Evolutionary conservation across 202 grass and related monocot species (phyloP), one percentile per base, ranked within the genome.

Genomic region (Carex arenaria): DNA sequence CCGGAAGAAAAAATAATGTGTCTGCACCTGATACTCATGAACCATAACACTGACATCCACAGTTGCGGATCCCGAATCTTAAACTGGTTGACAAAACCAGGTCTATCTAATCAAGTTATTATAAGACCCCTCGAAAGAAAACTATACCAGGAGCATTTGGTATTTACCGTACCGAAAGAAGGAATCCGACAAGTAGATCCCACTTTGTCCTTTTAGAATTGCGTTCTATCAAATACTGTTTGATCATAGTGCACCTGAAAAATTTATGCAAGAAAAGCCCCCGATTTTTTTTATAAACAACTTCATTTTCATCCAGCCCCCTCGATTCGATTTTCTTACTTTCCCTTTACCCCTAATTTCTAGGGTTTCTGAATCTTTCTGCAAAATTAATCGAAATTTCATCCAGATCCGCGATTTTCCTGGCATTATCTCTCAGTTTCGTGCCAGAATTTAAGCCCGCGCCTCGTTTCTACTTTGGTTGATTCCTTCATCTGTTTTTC

Each of bases 351-450:
- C 64, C 17, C 52, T 49, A 20, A 73, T 80, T 85, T 84, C 76
- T 85, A 88, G 82, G 86, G 82, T 85, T 89, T 82, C 62, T 15
- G 4, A 75, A 65, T 59, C 85, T 34, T 38, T 34, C 19, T 18
- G 34, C 80, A 1, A 66, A 67, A 66, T 82, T 62, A 9, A 49
- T 14, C n/a, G 57, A 53, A 82, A 82, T 67, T 68, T 52, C 42
- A 52, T 66, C 28, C 80, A 82, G 80, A 82, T 82, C 80, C 45
- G 10, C 59, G 53, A 61, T 65, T 81, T 79, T 42, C 11, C 3
- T 18, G 38, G 47, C 51, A 13, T 7, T 9, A 12, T 72, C 40
- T 7, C 2, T 49, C 9, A 53, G n/a, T 70, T 73, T 22, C 34
- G n/a, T 55, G 67, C 22, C 64, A 57, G 8, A 53, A 31, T 68